Base-by-base conservation (phyloP, 2,329 filamentous ascomycete species). In the Metarhizium anisopliae region DNA sequence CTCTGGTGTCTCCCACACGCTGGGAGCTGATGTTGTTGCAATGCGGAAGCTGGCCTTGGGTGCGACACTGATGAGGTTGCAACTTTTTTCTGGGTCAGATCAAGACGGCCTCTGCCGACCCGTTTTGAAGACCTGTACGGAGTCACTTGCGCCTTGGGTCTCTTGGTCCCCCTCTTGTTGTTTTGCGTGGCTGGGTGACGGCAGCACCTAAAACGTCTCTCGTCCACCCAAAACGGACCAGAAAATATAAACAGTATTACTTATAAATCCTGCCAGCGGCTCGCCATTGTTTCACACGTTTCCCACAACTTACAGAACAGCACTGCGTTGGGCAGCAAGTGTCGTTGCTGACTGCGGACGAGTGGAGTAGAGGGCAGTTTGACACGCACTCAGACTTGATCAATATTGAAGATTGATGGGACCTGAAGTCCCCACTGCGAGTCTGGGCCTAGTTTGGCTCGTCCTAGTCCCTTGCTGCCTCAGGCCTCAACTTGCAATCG, bases 21-120 rank as follows among this genome's bases (percentile, higher is more conserved):
- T 36, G 10, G 43, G 29, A 42, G 20, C 20, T 8, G 18, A 38
- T 32, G 36, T 40, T 56, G 42, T 18, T 47, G 35, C 8, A 35
- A 13, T 32, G 54, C 38, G 35, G 16, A 51, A 43, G 36, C 32
- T 38, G 25, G 38, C n/a, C 20, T 49, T 50, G 16, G 11, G 30
- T 25, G 16, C 20, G 20, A 43, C 36, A 40, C 30, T 40, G 8
- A 16, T 25, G 32, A 35, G 20, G 29, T 42, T 47, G 53, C 57
- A 60, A 63, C 60, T 66, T 67, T 67, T 64, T 67, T 66, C 62
- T 60, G 61, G 61, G 57, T 55, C 59, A 50, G 59, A 60, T 50
- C 55, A 59, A 25, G 25, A 25, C 25, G 25, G 25, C 25, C 25
- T 3, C 25, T 25, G 25, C 25, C 25, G 25, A 25, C 25, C 25